Base-by-base conservation (phyloP, 2,329 filamentous ascomycete species). In the Aspergillus sp. region DNA sequence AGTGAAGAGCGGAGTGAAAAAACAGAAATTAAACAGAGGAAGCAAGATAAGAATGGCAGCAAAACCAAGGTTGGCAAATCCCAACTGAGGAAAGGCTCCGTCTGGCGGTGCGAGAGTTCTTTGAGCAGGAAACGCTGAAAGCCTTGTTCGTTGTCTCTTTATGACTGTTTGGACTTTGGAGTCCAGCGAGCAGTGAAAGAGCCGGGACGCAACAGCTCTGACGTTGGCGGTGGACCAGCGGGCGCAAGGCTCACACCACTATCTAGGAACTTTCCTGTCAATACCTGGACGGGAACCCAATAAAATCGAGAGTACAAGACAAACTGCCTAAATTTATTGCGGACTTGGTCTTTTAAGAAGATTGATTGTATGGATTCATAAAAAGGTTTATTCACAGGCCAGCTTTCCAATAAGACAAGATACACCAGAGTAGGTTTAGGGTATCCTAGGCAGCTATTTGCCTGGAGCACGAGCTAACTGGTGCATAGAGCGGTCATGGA, bases 191-290 rank as follows among this genome's bases (percentile, higher is more conserved):
- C 37, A 43, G 14, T 44, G 41, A 3, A 17, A 31, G 27, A 46
- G 14, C 25, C 27, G 27, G 51, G 39, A 43, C 17, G 27, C 9
- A 23, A 19, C 41, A 54, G 35, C 52, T 56, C 54, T 56, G 54
- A 56, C 54, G 54, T 56, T 56, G 54, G 52, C 46, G 54, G 54
- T 56, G 54, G 54, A 55, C 19, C 31, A 45, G 44, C 52, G 45
- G 52, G 41, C 52, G 52, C 43, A 46, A 39, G 33, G 27, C 52
- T 37, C 35, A 37, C 35, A 37, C 35, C 35, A 37, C 39, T 17
- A 14, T 44, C 17, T 14, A 44, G 19, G 21, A 31, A 31, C 15
- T 37, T 12, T 37, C 35, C 15, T 37, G 14, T 37, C 35, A 37
- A 37, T 14, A 37, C 12, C 5, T n/a, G 12, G 35, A n/a, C 15